Base-by-base conservation (phyloP, 169 alveolate genomes). In the Neospora caninum region DNA sequence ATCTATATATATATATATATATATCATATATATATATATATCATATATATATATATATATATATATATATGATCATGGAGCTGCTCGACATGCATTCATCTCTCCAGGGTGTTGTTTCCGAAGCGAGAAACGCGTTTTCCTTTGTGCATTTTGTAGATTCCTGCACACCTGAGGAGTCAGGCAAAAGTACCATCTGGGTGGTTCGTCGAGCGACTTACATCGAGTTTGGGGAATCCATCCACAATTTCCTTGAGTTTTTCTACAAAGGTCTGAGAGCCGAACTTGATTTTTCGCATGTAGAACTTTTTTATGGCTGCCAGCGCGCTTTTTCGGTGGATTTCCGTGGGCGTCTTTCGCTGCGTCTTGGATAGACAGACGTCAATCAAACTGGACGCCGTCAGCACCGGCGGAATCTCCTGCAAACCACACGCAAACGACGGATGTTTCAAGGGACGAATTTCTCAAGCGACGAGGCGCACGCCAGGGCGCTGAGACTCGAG, bases 321-420 rank as follows among this genome's bases (percentile, higher is more conserved):
- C 96, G 99, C 99, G 97, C 98, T 99, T 53, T 99, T 99, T 64
- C 99, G 99, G 96, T 99, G 99, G 25, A 99, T 99, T 80, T 98
- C 99, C 27, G 99, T 99, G 10, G 99, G 99, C 0, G 99, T 99
- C 98, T 99, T 99, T 53, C 99, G 97, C 96, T 99, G 99, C 41
- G 99, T 99, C 96, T 98, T 98, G 67, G 99, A 98, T 29, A 99
- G 97, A 80, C 99, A 98, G 80, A 95, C 94, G 91, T 95, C 97
- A 7, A 95, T 91, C 93, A 95, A n/a, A 18, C 92, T 91, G 87
- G 84, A 64, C 45, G 95, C 95, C n/a, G 93, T 38, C 29, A 87
- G 88, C 20, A 95, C 96, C 45, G 95, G 89, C 39, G 92, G 94
- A 7, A 95, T 58, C 38, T 95, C 96, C 96, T 95, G 93, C 31